Base-by-base conservation (phyloP, 306 rosid species). In the Notholithocarpus densiflorus region DNA sequence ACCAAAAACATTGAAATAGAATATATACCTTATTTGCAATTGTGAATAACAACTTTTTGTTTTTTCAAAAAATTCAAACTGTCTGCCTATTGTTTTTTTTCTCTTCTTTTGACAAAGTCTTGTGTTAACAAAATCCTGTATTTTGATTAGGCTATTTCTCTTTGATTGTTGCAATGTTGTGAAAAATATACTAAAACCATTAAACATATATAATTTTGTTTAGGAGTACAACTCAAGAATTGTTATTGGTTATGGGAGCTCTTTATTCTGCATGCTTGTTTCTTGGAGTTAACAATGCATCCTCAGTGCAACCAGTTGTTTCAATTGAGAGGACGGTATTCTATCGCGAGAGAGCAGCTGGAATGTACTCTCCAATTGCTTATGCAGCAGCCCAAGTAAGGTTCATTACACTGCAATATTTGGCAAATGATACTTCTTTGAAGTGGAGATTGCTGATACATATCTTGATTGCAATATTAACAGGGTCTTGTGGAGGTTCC, bases 321-420 rank as follows among this genome's bases (percentile, higher is more conserved):
- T 94, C 98, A 24, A 94, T 94, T 74, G 98, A 90, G 87, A 94
- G 98, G 83, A 88, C 97, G 18, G 98, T 94, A 10, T 94, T 94
- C 72, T 94, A 92, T 68, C 85, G 98, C 26, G 98, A 94, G 84
- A 92, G 77, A 83, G 96, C 98, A 55, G 94, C 97, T 43, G 96
- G 96, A 84, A 92, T 92, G 98, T 94, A 89, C 80, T 90, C 97
- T 81, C 94, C 98, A 48, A 74, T 92, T 21, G 86, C 98, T 32
- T 94, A 94, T 85, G 97, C 97, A 13, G 74, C 80, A 17, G 97
- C 98, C 66, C 98, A 94, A 89, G 97, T 83, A 88, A 81, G 83
- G 72, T 73, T 31, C 40, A 71, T 6, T 60, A 55, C 18, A 23
- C 48, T 15, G 62, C 56, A 65, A 23, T 37, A 29, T 62, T 75